A percentile compares a stretch with the other conserved stretches of the same genome.
Evolutionary conservation across 2,329 filamentous ascomycete genomes (phyloP).

Genomic region (Alternaria sp.): DNA sequence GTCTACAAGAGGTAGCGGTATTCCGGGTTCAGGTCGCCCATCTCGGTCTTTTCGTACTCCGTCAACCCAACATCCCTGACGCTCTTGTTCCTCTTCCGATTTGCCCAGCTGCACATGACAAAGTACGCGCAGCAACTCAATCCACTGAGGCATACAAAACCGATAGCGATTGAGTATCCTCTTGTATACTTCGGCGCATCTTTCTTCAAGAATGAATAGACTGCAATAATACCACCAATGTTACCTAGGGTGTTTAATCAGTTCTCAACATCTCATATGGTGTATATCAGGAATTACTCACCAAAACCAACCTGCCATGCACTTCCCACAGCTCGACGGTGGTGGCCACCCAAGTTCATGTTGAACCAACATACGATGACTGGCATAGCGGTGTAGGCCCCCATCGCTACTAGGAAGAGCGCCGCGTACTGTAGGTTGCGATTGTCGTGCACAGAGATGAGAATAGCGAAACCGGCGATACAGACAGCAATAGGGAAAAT

Average conservation of each 20-base stretch:
- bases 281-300: background rate
- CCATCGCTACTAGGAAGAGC: slow-evolving; percentile 82
- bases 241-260: slow-evolving; percentile 41
- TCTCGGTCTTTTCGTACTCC: slow-evolving; percentile 67
- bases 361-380: slow-evolving; percentile 70
- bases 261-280: background rate
- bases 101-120: slow-evolving; percentile 65
- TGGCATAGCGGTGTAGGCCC: slow-evolving; percentile 87
- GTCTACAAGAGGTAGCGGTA: slow-evolving; percentile 66
- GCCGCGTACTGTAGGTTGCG: slow-evolving; percentile 75
- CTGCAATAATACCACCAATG: slow-evolving; percentile 61
- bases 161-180: slow-evolving; percentile 80
- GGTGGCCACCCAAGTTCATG: slow-evolving; percentile 63
- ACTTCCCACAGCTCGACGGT: slow-evolving; percentile 57
- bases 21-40: slow-evolving; percentile 67
- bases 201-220: slow-evolving; percentile 58
- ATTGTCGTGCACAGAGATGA: slow-evolving; percentile 75
- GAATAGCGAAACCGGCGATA: slow-evolving; percentile 77
- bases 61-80: slow-evolving; percentile 60
- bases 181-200: slow-evolving; percentile 74
- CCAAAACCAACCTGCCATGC: slow-evolving; percentile 58
- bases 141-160: slow-evolving; percentile 74
- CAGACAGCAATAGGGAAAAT: slow-evolving; percentile 72
- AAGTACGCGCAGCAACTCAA: slow-evolving; percentile 69
- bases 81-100: slow-evolving; percentile 64